phyloP scores from a whole-genome alignment of 129 eudicot species.

The Lactuca saligna region DNA sequence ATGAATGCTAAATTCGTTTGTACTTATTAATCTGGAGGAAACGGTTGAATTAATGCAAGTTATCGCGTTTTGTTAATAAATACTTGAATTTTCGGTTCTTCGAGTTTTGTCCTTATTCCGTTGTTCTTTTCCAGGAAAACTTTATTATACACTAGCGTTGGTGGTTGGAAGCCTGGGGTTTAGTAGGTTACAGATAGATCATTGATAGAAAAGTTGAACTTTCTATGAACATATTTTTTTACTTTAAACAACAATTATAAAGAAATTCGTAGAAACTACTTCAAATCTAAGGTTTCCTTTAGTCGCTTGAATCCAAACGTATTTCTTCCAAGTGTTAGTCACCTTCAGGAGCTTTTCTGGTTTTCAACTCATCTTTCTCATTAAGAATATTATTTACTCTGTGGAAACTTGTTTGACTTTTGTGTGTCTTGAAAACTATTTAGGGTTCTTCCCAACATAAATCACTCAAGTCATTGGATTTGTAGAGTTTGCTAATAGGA shows the following conservation, averaged over 20 bases:
- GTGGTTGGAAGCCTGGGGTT: conserved; percentile 6
- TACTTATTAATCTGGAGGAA: not conserved
- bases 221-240: not conserved
- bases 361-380: not conserved
- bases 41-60: conserved; percentile 8
- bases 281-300: not conserved
- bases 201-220: not conserved
- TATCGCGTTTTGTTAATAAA: conserved; percentile 12
- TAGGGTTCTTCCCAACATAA: not conserved
- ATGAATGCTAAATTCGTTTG: conserved; percentile 14
- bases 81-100: not conserved
- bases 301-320: not conserved
- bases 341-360: not conserved
- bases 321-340: not conserved
- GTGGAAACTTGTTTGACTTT: conserved; percentile 2
- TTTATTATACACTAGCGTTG: conserved; percentile 3
- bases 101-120: conserved; percentile 3
- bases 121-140: not conserved
- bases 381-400: not conserved
- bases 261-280: not conserved
- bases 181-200: conserved; percentile 1
- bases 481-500: not conserved
- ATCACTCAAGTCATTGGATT: conserved; percentile 4
- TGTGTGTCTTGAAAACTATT: not conserved
- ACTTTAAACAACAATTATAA: not conserved